These are phyloP conservation scores for Penicillium cosmopolitanum DNA, from an alignment of 495 filamentous ascomycete genomes.

Conservation along the genomic window DNA sequence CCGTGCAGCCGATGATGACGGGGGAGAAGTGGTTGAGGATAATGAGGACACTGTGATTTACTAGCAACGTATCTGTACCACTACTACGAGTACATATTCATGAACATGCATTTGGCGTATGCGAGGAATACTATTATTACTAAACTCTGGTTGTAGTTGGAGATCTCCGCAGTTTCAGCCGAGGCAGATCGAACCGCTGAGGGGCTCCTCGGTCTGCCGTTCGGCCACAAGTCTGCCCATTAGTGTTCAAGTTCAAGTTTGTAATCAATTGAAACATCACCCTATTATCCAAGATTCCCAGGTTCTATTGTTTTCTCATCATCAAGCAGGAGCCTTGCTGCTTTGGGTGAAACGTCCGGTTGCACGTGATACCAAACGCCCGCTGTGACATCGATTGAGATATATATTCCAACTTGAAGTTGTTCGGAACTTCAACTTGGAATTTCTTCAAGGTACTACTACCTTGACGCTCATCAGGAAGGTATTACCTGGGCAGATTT, in stretches of 20 bases:
- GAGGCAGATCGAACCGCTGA: conserved; percentile 13
- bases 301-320: not conserved
- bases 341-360: not conserved
- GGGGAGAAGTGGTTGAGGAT: conserved; percentile 73
- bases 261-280: not conserved
- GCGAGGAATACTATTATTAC: no score
- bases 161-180: conserved; percentile 11
- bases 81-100: conserved; percentile 1
- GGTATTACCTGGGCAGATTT: no score
- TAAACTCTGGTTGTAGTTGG: not conserved
- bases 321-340: not conserved
- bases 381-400: not conserved
- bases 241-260: not conserved
- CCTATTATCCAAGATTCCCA: no score
- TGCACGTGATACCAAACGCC: conserved; percentile 7
- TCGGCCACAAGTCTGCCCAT: not conserved
- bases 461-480: no score
- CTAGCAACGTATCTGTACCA: conserved; percentile 42
- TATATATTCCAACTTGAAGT: conserved; percentile 8
- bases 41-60: conserved; percentile 88
- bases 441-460: no score
- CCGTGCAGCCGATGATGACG: conserved; percentile 50
- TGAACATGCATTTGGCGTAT: not conserved
- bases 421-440: no score
- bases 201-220: conserved; percentile 12